Conservation (phyloP, 495 filamentous ascomycete species). For the Articulospora tetracladia region DNA sequence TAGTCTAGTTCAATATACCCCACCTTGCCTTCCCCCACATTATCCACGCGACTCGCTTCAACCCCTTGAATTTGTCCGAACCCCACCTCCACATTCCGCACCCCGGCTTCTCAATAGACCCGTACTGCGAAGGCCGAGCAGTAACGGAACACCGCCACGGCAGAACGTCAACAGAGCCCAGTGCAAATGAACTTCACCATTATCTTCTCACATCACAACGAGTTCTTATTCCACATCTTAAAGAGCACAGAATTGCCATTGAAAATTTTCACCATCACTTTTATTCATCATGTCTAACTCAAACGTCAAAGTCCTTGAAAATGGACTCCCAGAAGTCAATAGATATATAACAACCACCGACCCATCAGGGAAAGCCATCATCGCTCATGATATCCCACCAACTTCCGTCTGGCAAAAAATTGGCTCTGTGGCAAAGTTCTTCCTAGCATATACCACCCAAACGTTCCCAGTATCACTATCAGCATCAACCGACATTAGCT, state of each 20-base stretch:
- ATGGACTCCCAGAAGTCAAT: slow-evolving; percentile 14
- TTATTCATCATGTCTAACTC: neutral
- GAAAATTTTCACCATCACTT: neutral
- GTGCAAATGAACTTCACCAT: no score
- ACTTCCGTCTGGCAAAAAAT: slow-evolving; percentile 6
- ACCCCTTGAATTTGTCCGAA: no score
- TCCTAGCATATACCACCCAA: slow-evolving; percentile 11
- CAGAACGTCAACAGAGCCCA: no score
- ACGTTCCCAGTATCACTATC: slow-evolving; percentile 14
- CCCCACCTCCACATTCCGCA: neutral
- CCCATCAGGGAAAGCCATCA: slow-evolving; percentile 7
- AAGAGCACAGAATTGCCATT: neutral
- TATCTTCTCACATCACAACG: no score
- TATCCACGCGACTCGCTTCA: neutral
- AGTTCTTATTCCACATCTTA: neutral
- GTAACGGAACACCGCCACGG: no score
- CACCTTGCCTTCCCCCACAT: neutral
- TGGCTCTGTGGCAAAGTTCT: slow-evolving; percentile 11
- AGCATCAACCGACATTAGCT: slow-evolving; percentile 3
- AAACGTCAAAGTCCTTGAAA: slow-evolving; percentile 3
- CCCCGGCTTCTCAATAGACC: no score
- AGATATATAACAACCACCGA: slow-evolving; percentile 17
- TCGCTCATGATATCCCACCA: slow-evolving; percentile 1
- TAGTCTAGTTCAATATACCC: neutral
- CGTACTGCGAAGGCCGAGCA: neutral